Evolutionary conservation across 305 asterid species (phyloP).

Genomic region (Euphrasia arctica): DNA sequence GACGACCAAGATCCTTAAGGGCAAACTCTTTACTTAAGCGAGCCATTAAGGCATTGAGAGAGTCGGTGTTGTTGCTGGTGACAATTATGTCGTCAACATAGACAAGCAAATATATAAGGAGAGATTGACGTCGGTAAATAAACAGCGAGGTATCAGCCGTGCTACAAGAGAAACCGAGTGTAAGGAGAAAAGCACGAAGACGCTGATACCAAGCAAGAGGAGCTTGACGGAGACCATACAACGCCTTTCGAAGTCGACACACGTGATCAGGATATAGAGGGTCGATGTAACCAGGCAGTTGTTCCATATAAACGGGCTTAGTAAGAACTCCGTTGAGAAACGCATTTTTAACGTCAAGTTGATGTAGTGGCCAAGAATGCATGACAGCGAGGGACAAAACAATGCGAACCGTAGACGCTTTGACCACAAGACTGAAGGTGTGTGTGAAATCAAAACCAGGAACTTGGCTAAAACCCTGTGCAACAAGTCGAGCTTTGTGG

Average conservation of each 20-base stretch:
- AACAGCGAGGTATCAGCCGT: not conserved
- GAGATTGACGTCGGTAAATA: not conserved
- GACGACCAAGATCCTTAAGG: too few species aligned
- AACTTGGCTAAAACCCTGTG: too few species aligned
- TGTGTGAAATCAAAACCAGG: too few species aligned
- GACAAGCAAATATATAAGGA: not conserved
- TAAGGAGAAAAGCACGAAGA: not conserved
- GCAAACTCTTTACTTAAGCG: not conserved
- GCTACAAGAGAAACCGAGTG: not conserved
- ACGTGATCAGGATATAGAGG: too few species aligned
- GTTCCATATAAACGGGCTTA: too few species aligned
- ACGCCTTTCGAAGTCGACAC: not conserved
- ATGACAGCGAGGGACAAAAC: not conserved
- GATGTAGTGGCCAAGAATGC: not conserved
- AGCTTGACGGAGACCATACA: constrained; percentile 6
- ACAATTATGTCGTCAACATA: not conserved
- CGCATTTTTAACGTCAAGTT: not conserved
- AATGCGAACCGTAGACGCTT: constrained; percentile 3
- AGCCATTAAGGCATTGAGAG: not conserved
- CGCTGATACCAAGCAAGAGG: not conserved
- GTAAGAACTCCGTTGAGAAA: too few species aligned
- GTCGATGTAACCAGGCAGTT: too few species aligned
- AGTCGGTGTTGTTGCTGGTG: not conserved
- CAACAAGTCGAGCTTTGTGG: too few species aligned
- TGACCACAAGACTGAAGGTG: constrained; percentile 1